Evolutionary conservation across 2,329 filamentous ascomycete genomes (phyloP), one percentile per base, ranked within the genome.

Genomic region (Nemania diffusa): DNA sequence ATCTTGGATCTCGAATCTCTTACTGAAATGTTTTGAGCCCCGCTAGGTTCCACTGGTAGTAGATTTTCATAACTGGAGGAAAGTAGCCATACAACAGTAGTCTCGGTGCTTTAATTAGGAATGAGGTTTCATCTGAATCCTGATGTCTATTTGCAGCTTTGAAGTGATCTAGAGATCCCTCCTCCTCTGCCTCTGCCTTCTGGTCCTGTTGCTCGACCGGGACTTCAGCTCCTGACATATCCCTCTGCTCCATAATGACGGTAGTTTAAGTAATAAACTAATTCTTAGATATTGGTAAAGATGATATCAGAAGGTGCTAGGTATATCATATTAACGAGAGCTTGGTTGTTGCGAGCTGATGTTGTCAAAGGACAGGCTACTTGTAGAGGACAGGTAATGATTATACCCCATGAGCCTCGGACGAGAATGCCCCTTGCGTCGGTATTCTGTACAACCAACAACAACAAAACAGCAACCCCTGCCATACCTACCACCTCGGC

Each of bases 81-180:
- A 73, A 63, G 2, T 79, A 79, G 11, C 50, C 53, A 46, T 72
- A 72, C 13, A 48, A 26, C 24, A 24, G 44, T 15, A 20, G 17
- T 48, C 20, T 17, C 15, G 20, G 20, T 4, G 13, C 2, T 26
- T 48, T 26, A 8, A 7, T 48, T 20, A 48, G 24, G 11, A 8
- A 26, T 26, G 22, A 48, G 44, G 20, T 24, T 5, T 6, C 20
- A 26, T 48, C 44, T 26, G 22, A 26, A 11, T 48, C 44, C 15
- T 26, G 20, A 15, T 15, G 8, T 26, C 44, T 15, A 26, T 11
- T 26, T 4, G 9, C 20, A 15, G 22, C 13, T 26, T 2, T 26
- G 20, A 13, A 8, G 3, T 15, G 6, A 48, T 48, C 24, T 2
- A 13, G 11, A 20, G 6, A 26, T 15, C 17, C 4, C 29, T 56